A percentile compares a stretch with the other conserved stretches of the same genome.
These are phyloP conservation scores for Iberis amara DNA, from an alignment of 441 rosid genomes.

Conservation along the genomic window DNA sequence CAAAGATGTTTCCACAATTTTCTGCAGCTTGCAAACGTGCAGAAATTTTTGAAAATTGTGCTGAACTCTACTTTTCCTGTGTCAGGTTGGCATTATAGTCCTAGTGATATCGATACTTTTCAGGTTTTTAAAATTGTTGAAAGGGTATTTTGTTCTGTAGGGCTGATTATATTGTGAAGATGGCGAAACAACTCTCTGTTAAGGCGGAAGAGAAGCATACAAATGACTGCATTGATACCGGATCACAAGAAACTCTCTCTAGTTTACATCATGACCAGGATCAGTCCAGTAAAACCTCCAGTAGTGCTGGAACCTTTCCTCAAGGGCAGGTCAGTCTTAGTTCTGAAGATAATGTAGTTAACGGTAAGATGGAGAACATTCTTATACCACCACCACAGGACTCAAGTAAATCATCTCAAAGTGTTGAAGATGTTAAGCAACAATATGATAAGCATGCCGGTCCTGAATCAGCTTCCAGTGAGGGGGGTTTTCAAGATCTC, in stretches of 20 bases:
- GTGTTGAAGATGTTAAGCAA: conserved; percentile 45
- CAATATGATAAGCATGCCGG: conserved; percentile 47
- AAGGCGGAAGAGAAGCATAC: conserved; percentile 76
- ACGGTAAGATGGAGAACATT: conserved; percentile 49
- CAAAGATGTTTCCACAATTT: conserved; percentile 96
- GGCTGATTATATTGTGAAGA: conserved; percentile 86
- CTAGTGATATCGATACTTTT: conserved; percentile 21
- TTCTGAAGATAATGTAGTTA: conserved; percentile 62
- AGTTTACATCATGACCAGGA: conserved; percentile 87
- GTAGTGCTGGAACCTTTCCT: conserved; percentile 89
- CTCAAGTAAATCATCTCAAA: conserved; percentile 43
- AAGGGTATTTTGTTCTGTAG: conserved; percentile 42
- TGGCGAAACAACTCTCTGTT: conserved; percentile 77
- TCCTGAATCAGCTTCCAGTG: conserved; percentile 54
- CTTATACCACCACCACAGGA: conserved; percentile 42
- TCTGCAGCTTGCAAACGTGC: conserved; percentile 90
- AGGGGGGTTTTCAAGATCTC: conserved; percentile 38
- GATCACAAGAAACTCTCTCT: conserved; percentile 83
- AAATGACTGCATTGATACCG: conserved; percentile 69
- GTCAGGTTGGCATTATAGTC: conserved; percentile 63
- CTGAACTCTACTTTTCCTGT: conserved; percentile 95
- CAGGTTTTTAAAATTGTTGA: conserved; percentile 12
- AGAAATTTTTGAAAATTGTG: conserved; percentile 91
- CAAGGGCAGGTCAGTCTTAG: conserved; percentile 83
- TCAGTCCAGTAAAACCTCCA: conserved; percentile 78